Percentiles rank a stretch among this genome's conserved stretches.
phyloP scores from a whole-genome alignment of 495 filamentous ascomycete species.

The Penicillium roqueforti region DNA sequence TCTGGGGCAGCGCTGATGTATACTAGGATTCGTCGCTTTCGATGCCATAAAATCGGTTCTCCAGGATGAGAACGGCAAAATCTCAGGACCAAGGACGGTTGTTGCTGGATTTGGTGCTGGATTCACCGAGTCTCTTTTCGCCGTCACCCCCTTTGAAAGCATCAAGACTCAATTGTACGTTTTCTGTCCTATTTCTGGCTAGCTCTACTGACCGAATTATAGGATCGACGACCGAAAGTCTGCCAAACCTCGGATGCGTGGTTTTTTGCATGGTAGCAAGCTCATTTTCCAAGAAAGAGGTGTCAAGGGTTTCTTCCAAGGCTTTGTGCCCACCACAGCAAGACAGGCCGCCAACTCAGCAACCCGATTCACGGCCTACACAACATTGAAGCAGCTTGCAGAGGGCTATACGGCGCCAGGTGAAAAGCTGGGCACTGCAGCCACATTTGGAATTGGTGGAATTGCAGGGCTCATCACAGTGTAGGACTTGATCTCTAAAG shows the following conservation, averaged over 20 bases:
- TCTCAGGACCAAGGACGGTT: slow-evolving; percentile 86
- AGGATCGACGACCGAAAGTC: slow-evolving; percentile 95
- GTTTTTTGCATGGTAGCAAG: slow-evolving; percentile 84
- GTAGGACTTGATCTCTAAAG: slow-evolving; percentile 46
- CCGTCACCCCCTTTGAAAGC: slow-evolving; percentile 95
- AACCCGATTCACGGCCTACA: slow-evolving; percentile 84
- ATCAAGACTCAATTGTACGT: slow-evolving; percentile 89
- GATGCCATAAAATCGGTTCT: slow-evolving; percentile 85
- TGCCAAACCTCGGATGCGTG: slow-evolving; percentile 78
- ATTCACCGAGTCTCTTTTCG: slow-evolving; percentile 86
- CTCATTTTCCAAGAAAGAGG: slow-evolving; percentile 87
- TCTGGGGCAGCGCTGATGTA: slow-evolving; percentile 6
- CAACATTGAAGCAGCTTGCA: slow-evolving; percentile 81
- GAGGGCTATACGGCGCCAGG: slow-evolving; percentile 89
- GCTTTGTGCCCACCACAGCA: slow-evolving; percentile 91
- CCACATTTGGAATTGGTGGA: slow-evolving; percentile 88
- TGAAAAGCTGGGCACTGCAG: slow-evolving; percentile 85
- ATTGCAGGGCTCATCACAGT: slow-evolving; percentile 91
- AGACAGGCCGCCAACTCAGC: slow-evolving; percentile 94
- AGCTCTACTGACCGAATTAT: background rate
- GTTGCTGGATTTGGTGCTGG: slow-evolving; percentile 93
- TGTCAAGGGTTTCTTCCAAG: slow-evolving; percentile 90
- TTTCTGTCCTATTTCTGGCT: background rate
- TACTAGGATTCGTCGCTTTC: slow-evolving; percentile 85
- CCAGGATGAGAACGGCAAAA: slow-evolving; percentile 78